phyloP scores from a whole-genome alignment of 2,329 filamentous ascomycete genomes.

The Proliferodiscus dingleyae region DNA sequence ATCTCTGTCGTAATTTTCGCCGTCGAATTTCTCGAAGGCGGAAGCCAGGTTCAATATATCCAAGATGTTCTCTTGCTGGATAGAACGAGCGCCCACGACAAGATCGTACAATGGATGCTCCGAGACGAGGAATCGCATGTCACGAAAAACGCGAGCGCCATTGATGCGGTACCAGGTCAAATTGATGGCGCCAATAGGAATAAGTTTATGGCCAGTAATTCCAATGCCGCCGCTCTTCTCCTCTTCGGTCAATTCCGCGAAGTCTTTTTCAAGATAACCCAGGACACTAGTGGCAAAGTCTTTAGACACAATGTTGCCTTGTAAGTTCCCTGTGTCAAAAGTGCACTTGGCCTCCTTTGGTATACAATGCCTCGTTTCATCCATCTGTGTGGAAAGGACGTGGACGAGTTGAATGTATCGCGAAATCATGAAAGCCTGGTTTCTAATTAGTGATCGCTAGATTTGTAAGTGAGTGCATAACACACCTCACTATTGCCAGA shows the following conservation, averaged over 20 bases:
- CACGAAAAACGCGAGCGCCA: slow-evolving; percentile 18
- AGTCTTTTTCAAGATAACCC: slow-evolving; percentile 6
- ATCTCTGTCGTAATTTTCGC: no score
- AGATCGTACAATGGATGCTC: slow-evolving; percentile 11
- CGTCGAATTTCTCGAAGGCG: no score
- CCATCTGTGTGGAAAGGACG: slow-evolving; percentile 10
- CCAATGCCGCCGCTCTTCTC: slow-evolving; percentile 11
- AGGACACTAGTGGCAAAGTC: slow-evolving; percentile 12
- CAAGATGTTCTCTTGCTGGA: slow-evolving; percentile 11
- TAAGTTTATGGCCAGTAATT: slow-evolving; percentile 13
- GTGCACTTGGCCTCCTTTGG: slow-evolving; percentile 16
- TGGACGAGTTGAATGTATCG: slow-evolving; percentile 13
- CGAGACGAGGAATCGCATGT: slow-evolving; percentile 21
- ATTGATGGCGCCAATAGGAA: slow-evolving; percentile 18
- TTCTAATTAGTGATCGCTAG: no score
- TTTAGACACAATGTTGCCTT: slow-evolving; percentile 19
- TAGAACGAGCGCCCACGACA: slow-evolving; percentile 16
- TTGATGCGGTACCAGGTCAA: slow-evolving; percentile 16
- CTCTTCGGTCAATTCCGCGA: slow-evolving; percentile 9
- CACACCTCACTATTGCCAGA: no score
- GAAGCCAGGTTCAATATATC: slow-evolving; percentile 11
- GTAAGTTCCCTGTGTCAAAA: slow-evolving; percentile 21
- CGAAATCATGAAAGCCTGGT: neutral
- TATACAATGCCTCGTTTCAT: slow-evolving; percentile 6
- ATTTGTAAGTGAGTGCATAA: no score